Conservation (phyloP, 805 yeast species). For the Ogataea neopini region DNA sequence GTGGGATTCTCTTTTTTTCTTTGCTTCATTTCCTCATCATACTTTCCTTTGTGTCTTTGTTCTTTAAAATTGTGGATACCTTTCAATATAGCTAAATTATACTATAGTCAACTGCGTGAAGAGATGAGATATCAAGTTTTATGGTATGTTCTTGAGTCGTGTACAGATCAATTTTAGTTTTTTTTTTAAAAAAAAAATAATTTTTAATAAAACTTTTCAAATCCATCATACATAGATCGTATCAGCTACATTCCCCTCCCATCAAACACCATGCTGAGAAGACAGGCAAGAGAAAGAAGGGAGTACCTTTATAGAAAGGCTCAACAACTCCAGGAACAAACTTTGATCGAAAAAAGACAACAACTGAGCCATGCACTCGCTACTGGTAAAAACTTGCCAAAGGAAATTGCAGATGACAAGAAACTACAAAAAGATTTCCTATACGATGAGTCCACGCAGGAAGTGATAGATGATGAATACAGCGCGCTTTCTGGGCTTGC, state of each 20-base stretch:
- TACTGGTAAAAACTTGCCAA: slow-evolving; percentile 84
- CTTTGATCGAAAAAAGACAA: slow-evolving; percentile 81
- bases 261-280: slow-evolving; percentile 57
- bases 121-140: too few relatives aligned
- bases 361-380: slow-evolving; percentile 86
- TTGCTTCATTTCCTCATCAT: background rate
- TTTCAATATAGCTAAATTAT: background rate
- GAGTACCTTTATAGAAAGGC: slow-evolving; percentile 91
- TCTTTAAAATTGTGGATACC: background rate
- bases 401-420: slow-evolving; percentile 86
- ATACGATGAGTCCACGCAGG: slow-evolving; percentile 73
- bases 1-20: background rate
- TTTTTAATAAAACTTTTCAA: slow-evolving; percentile 3
- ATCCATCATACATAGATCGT: background rate
- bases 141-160: too few relatives aligned
- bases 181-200: background rate
- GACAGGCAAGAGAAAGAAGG: slow-evolving; percentile 95
- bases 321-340: slow-evolving; percentile 85
- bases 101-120: too few relatives aligned
- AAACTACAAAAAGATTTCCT: slow-evolving; percentile 77
- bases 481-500: slow-evolving; percentile 80
- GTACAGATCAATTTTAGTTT: too few relatives aligned
- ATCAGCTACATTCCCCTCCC: background rate
- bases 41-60: background rate
- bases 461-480: slow-evolving; percentile 85